Percentiles rank a stretch among this genome's conserved stretches.
Conservation (phyloP, 345 rosid species). For the Hibiscus trionum region DNA sequence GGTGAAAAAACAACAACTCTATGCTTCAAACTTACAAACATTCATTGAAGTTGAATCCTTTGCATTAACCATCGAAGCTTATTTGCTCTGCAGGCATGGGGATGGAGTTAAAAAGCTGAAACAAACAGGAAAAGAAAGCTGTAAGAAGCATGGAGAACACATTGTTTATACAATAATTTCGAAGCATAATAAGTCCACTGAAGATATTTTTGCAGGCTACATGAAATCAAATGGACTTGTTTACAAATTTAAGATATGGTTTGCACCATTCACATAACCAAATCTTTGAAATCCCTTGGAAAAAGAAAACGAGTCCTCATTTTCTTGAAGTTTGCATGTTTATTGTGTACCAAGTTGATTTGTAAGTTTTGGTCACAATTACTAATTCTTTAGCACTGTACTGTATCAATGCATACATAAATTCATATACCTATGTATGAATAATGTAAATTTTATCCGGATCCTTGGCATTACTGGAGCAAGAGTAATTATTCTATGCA, state of each 20-base stretch:
- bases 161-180: not conserved
- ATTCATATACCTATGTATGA: not conserved
- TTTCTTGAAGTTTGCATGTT: not conserved
- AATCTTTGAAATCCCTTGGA: not conserved
- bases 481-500: not conserved
- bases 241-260: no score
- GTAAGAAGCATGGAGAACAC: not conserved
- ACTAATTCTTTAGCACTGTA: not conserved
- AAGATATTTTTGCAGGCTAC: not conserved
- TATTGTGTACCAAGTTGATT: not conserved
- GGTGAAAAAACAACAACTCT: constrained; percentile 20
- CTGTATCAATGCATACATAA: not conserved
- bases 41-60: not conserved
- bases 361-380: not conserved
- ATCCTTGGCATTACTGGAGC: not conserved
- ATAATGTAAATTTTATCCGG: not conserved
- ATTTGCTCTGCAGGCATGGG: constrained; percentile 51
- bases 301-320: not conserved
- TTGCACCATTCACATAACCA: no score
- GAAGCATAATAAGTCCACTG: not conserved
- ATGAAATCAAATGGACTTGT: not conserved
- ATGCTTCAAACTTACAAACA: not conserved
- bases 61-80: not conserved
- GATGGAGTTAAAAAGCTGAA: constrained; percentile 28
- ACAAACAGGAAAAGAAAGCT: not conserved